Evolutionary conservation across 352 stramenopile genomes (phyloP), one percentile per base, ranked within the genome.

Genomic region (Hyaloperonospora arabidopsidis): DNA sequence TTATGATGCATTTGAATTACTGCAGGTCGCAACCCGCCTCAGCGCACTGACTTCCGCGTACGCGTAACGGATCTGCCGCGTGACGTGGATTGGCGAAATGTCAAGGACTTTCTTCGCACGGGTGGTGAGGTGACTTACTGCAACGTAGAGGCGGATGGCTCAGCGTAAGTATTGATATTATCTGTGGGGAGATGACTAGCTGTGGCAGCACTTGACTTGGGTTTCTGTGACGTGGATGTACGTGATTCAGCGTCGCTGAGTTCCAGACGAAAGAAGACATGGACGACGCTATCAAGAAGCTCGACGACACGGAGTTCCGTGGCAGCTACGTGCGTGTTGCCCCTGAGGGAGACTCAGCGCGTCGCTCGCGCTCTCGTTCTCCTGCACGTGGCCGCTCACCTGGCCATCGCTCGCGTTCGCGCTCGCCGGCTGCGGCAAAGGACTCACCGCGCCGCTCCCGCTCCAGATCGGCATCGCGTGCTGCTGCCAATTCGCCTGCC

Each of bases 261-360:
- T 90, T 93, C 63, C 61, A 79, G 65, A 79, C 74, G 8, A 81
- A 83, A 61, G 76, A 88, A 5, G 84, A 93, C 45, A 86, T 93
- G 75, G 79, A 93, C 8, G 84, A 89, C 51, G 84, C 79, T 6
- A 71, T 93, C 28, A 77, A 79, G 50, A 93, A 93, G 68, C 72
- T 93, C 21, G 81, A 93, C 52, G 84, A 93, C 74, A 93, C 84
- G 35, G 84, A 93, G 43, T 93, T 93, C 70, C 80, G 80, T 49
- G 83, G 83, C 56, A 86, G 76, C 61, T 90, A 87, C 59, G 79
- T 93, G 25, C 80, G 83, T 38, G 74, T 93, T 49, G 70, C 74
- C 6, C 57, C 76, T 14, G 74, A 83, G 48, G 64, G 57, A 19
- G 63, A 67, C 47, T 65, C 52, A n/a, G 54, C 54, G 47, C 59